Base-by-base conservation (phyloP, 1,139 yeast genomes). In the Fermentozyma sake region DNA sequence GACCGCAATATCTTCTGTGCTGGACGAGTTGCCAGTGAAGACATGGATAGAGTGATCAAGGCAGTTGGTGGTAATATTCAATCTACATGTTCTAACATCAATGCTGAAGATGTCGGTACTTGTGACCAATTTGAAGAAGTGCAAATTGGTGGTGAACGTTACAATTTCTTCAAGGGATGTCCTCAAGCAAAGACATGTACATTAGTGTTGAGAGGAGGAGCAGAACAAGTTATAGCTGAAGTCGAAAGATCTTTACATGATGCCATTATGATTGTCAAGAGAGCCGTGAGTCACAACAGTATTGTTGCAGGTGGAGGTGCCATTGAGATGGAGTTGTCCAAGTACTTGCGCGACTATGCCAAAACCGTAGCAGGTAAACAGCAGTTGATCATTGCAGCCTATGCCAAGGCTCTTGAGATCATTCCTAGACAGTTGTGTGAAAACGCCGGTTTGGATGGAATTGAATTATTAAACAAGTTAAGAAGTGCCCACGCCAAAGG, bases 281-380 rank as follows among this genome's bases (percentile, higher is more conserved):
- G 98, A 48, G 95, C 97, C 2, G 79, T 91, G 26, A 81, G 83
- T 50, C 91, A 87, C 52, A 82, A 77, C 48, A 66, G 76, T 18
- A 79, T 93, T 40, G 98, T 91, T 35, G 97, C 96, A 10, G 99
- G 99, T 34, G 99, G 99, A 41, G 99, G 99, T 38, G 99, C 99
- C 24, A 83, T 89, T 40, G 98, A 91, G 58, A 93, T 91, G 98
- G 97, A 91, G 54, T 54, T 93, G 27, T 87, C 97, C 22, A 85
- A 79, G 52, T 76, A 82, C 52, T 71, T 93, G 44, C 76, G 98
- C 48, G 96, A 86, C 44, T 76, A 79, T 49, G 80, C 96, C 12
- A 79, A 80, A 50, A 74, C 87, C 8, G 83, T 91, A 47, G 86
- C 96, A 12, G 98, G 98, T 24, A 91, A 91, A 60, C 96, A 89